Evolutionary conservation across 2,329 filamentous ascomycete genomes (phyloP).

Genomic region (Aureobasidium sp.): DNA sequence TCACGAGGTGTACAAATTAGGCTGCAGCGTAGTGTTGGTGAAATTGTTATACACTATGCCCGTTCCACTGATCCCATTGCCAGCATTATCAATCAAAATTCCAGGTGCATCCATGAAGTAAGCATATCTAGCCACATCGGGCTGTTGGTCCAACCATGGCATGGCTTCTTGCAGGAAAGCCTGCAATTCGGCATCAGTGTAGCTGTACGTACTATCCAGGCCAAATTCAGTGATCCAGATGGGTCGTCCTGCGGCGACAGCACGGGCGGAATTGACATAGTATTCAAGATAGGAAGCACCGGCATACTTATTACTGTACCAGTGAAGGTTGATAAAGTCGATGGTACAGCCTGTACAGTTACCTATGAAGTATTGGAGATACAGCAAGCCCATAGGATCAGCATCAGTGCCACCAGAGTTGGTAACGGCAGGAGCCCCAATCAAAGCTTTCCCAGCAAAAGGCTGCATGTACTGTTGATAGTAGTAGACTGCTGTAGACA

Average conservation of each 20-base stretch:
- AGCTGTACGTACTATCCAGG: constrained; percentile 27
- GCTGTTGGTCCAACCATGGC: constrained; percentile 33
- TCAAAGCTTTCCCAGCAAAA: constrained; percentile 41
- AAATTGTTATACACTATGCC: constrained; percentile 23
- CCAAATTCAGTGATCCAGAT: constrained; percentile 54
- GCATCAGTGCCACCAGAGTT: constrained; percentile 41
- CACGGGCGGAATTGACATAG: constrained; percentile 33
- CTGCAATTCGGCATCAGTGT: constrained; percentile 32
- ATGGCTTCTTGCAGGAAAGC: constrained; percentile 43
- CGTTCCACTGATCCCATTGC: constrained; percentile 20
- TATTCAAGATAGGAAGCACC: constrained; percentile 31
- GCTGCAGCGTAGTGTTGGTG: constrained; percentile 10
- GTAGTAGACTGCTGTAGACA: constrained; percentile 41
- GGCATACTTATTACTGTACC: constrained; percentile 42
- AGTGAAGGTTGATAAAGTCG: constrained; percentile 56
- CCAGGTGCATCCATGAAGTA: constrained; percentile 28
- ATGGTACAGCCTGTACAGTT: constrained; percentile 47
- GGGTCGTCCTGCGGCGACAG: constrained; percentile 17
- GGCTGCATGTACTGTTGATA: constrained; percentile 50
- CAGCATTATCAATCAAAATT: constrained; percentile 22
- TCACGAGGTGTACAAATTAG: not conserved
- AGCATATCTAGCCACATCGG: constrained; percentile 34
- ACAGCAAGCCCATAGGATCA: constrained; percentile 40
- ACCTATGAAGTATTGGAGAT: constrained; percentile 45
- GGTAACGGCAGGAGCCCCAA: constrained; percentile 53